These are phyloP conservation scores for Apiospora malaysiana DNA, from an alignment of 2,329 filamentous ascomycete genomes.

Conservation along the genomic window DNA sequence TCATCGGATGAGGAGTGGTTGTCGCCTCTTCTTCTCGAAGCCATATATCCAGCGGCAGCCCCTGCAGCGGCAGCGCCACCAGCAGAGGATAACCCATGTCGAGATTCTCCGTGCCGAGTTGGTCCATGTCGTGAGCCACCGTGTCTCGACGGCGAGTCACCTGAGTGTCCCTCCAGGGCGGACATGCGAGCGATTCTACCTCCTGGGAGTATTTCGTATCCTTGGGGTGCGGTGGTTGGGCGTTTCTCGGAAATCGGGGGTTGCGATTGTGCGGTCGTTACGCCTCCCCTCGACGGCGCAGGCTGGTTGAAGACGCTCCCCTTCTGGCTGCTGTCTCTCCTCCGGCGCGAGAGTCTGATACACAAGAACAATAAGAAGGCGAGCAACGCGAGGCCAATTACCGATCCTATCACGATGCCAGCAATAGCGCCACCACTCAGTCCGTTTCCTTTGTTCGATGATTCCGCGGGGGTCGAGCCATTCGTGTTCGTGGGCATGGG, in stretches of 20 bases:
- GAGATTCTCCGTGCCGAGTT: constrained; percentile 46
- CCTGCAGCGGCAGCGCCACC: constrained; percentile 50
- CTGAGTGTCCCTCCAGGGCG: constrained; percentile 79
- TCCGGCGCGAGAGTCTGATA: constrained; percentile 57
- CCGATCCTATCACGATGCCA: constrained; percentile 83
- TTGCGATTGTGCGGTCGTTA: constrained; percentile 34
- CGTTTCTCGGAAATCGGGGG: constrained; percentile 21
- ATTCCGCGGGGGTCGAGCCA: constrained; percentile 11
- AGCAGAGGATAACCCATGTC: constrained; percentile 33
- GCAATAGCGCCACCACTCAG: constrained; percentile 89
- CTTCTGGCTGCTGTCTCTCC: constrained; percentile 63
- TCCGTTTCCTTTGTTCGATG: constrained; percentile 38
- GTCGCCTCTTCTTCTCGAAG: constrained; percentile 55
- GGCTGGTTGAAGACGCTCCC: constrained; percentile 90
- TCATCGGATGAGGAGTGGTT: constrained; percentile 74
- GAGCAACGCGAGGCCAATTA: constrained; percentile 75
- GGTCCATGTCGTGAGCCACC: constrained; percentile 54
- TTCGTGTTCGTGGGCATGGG: constrained; percentile 50
- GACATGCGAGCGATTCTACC: constrained; percentile 96
- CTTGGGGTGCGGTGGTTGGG: constrained; percentile 46
- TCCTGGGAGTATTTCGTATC: constrained; percentile 79
- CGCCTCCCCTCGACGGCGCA: constrained; percentile 68
- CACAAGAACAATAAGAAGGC: constrained; percentile 73
- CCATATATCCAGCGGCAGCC: constrained; percentile 54
- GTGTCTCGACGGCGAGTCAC: constrained; percentile 63